phyloP scores from a whole-genome alignment of 1,139 yeast species.

The Debaryomyces sp. region DNA sequence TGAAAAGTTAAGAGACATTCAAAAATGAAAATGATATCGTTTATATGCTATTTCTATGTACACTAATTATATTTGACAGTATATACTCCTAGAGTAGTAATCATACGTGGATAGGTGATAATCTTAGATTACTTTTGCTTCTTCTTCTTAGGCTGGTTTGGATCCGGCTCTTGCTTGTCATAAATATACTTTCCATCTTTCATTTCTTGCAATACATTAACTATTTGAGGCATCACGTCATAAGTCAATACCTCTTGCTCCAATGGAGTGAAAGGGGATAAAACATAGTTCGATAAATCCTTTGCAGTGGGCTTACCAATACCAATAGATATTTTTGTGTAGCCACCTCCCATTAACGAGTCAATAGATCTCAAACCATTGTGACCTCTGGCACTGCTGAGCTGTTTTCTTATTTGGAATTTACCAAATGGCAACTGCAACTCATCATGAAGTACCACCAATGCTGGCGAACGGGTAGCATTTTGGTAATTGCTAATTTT shows the following conservation, averaged over 20 bases:
- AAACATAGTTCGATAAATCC: conserved; percentile 63
- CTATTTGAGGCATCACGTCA: conserved; percentile 43
- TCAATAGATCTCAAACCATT: conserved; percentile 72
- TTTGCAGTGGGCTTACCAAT: conserved; percentile 56
- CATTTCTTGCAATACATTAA: conserved; percentile 38
- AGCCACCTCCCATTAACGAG: conserved; percentile 41
- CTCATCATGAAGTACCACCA: conserved; percentile 77
- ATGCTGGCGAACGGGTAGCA: conserved; percentile 30
- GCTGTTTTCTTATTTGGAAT: conserved; percentile 57
- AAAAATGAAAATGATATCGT: background rate
- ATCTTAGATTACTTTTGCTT: background rate
- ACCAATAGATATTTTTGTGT: conserved; percentile 66
- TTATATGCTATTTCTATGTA: background rate
- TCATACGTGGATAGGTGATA: background rate
- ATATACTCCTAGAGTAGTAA: background rate
- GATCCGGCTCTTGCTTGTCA: conserved; percentile 19
- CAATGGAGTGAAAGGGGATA: conserved; percentile 44
- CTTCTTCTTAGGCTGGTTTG: background rate
- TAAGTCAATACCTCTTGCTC: conserved; percentile 37
- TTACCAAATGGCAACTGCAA: conserved; percentile 66
- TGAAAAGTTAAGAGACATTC: background rate
- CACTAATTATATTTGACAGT: background rate
- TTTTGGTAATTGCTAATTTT: conserved; percentile 26
- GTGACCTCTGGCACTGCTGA: conserved; percentile 72
- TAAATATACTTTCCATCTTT: conserved; percentile 30